Conservation (phyloP, 257 asterid species). For the Thymus mandschuricus region DNA sequence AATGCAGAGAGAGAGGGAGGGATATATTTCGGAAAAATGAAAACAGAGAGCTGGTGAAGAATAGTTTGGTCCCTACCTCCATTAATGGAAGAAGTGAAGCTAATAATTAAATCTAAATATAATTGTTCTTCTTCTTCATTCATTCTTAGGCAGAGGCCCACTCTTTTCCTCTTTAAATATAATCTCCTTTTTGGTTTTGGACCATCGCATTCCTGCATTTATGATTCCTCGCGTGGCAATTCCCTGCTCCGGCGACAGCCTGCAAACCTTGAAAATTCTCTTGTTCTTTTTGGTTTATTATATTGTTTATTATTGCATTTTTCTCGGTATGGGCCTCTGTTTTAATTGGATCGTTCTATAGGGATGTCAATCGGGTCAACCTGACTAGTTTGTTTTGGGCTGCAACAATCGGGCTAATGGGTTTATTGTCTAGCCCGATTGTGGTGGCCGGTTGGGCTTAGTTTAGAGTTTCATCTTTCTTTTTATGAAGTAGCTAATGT, state of each 20-base stretch:
- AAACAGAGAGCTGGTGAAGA: slow-evolving; percentile 26
- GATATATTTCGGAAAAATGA: slow-evolving; percentile 16
- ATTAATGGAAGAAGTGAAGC: slow-evolving; percentile 36
- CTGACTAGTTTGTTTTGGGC: too few species aligned
- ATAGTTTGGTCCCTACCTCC: slow-evolving; percentile 46
- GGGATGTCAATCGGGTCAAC: too few species aligned
- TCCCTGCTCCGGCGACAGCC: slow-evolving; percentile 39
- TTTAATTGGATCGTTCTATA: background rate
- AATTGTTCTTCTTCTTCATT: slow-evolving; percentile 4
- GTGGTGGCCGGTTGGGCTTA: too few species aligned
- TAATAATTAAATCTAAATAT: background rate
- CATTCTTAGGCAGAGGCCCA: slow-evolving; percentile 24
- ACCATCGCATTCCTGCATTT: slow-evolving; percentile 31
- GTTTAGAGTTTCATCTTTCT: background rate
- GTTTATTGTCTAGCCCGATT: too few species aligned
- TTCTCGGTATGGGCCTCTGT: background rate
- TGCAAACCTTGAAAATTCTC: slow-evolving; percentile 30
- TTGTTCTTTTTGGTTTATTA: slow-evolving; percentile 29
- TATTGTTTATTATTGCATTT: slow-evolving; percentile 29
- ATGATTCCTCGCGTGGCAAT: slow-evolving; percentile 39
- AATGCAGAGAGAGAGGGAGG: background rate
- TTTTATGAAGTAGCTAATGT: background rate
- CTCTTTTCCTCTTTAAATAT: slow-evolving; percentile 16
- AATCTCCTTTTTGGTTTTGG: slow-evolving; percentile 31
- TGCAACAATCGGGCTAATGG: too few species aligned